These are phyloP conservation scores for Senecio squalidus DNA, from an alignment of 140 eudicot genomes.

Conservation along the genomic window DNA sequence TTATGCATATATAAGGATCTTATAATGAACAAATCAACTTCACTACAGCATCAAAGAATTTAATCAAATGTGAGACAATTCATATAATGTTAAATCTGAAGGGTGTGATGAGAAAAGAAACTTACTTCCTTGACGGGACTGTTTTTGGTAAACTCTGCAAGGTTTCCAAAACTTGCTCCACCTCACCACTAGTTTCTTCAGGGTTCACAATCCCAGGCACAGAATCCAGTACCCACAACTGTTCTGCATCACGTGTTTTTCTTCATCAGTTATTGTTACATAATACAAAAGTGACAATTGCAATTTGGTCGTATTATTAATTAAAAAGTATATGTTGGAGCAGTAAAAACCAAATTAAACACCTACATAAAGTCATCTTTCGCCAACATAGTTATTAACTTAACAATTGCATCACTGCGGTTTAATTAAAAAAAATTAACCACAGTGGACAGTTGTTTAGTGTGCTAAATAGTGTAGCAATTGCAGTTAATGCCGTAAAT, in stretches of 20 bases:
- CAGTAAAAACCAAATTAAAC: not conserved
- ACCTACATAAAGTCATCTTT: not conserved
- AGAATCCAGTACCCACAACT: constrained; percentile 96
- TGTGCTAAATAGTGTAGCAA: constrained; percentile 1
- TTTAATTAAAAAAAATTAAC: too few relatives aligned
- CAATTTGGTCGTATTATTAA: not conserved
- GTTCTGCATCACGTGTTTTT: constrained; percentile 71
- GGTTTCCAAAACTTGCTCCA: constrained; percentile 83
- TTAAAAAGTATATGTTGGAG: not conserved
- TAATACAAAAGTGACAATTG: not conserved
- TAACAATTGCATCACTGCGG: not conserved
- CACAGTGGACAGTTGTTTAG: too few relatives aligned
- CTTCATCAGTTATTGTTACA: constrained; percentile 25
- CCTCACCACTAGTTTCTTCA: constrained; percentile 72
- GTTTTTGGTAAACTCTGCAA: constrained; percentile 71
- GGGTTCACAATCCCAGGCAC: constrained; percentile 79
- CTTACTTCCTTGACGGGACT: constrained; percentile 74
- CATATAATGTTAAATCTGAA: not conserved
- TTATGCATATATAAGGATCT: not conserved
- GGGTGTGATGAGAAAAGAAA: constrained; percentile 11
- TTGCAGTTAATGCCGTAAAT: too few relatives aligned
- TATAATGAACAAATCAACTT: not conserved
- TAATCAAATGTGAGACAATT: not conserved
- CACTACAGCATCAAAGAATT: not conserved
- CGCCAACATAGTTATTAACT: not conserved